Conservation (phyloP, 2,329 filamentous ascomycete species). For the Colletotrichum tabaci region DNA sequence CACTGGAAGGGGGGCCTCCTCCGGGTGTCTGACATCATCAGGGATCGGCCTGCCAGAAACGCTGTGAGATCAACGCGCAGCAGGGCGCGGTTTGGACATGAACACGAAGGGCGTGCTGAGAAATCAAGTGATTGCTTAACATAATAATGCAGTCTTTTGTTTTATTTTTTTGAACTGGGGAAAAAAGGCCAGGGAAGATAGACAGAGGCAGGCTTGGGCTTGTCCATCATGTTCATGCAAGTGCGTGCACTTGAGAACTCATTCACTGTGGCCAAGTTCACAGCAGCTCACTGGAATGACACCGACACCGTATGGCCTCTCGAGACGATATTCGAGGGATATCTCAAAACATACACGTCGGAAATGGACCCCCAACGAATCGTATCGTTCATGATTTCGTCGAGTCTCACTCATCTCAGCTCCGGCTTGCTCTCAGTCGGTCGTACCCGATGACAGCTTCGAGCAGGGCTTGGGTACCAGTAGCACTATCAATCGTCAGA, state of each 20-base stretch:
- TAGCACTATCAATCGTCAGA: conserved; percentile 35
- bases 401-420: neutral
- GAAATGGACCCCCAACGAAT: neutral
- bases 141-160: neutral
- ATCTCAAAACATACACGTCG: too few species aligned
- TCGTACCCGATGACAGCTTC: conserved; percentile 45
- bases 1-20: too few species aligned
- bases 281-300: too few species aligned
- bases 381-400: neutral
- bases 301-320: neutral
- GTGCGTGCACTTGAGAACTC: neutral
- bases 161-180: too few species aligned
- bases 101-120: conserved; percentile 5
- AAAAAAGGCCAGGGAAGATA: neutral
- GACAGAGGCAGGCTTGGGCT: too few species aligned
- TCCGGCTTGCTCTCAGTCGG: conserved; percentile 17
- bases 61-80: conserved; percentile 4
- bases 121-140: neutral
- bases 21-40: conserved; percentile 29
- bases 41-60: neutral
- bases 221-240: neutral
- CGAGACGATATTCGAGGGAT: too few species aligned
- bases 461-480: conserved; percentile 44
- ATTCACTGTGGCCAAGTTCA: neutral
- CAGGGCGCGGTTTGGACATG: conserved; percentile 18